These are phyloP conservation scores for Cordyceps militaris DNA, from an alignment of 2,329 filamentous ascomycete genomes.

Conservation along the genomic window DNA sequence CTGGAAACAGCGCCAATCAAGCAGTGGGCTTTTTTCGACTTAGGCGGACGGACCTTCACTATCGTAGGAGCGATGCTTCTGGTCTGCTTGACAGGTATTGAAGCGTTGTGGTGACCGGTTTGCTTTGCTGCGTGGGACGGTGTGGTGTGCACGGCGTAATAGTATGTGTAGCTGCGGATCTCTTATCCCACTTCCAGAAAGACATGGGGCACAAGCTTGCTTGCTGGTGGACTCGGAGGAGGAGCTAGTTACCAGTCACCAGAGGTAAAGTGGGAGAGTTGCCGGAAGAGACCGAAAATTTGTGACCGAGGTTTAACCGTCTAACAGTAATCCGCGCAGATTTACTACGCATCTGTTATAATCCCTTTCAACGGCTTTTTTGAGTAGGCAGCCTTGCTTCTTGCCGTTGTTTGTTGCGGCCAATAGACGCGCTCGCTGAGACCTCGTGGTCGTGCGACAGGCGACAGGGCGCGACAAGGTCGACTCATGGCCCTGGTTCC, in stretches of 20 bases:
- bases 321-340: not conserved
- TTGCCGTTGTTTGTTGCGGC: not conserved
- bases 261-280: not conserved
- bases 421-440: conserved; percentile 12
- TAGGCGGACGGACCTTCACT: not conserved
- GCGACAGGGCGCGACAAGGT: not conserved
- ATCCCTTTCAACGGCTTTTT: not conserved
- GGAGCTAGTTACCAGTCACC: too few species aligned
- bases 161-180: conserved; percentile 8
- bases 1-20: not conserved
- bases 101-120: not conserved
- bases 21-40: not conserved
- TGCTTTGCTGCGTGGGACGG: not conserved
- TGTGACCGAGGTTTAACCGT: conserved; percentile 1
- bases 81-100: not conserved
- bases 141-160: not conserved
- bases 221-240: not conserved
- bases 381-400: not conserved
- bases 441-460: conserved; percentile 12
- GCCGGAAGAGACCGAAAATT: not conserved
- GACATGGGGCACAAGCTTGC: not conserved
- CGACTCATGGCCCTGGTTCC: conserved; percentile 1
- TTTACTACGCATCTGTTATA: not conserved
- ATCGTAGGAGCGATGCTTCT: not conserved
- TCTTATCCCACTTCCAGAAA: conserved; percentile 7